Evolutionary conservation across 768 basidiomycete species (phyloP).

Genomic region (Kwoniella mangroviensis): DNA sequence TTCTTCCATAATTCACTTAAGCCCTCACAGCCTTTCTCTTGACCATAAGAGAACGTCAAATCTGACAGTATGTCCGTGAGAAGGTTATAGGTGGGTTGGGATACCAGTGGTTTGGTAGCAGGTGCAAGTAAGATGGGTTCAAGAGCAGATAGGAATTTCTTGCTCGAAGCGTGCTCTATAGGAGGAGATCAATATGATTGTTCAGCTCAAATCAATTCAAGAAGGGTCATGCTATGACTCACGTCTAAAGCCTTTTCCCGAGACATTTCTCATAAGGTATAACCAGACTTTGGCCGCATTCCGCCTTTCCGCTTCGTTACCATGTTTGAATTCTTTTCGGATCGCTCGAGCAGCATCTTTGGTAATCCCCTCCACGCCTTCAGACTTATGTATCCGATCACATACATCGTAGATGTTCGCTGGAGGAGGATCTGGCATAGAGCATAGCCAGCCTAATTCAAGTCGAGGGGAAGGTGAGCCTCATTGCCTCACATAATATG

Average conservation of each 20-base stretch:
- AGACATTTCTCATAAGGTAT: slow-evolving; percentile 82
- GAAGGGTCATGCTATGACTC: slow-evolving; percentile 13
- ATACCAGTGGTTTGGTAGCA: slow-evolving; percentile 38
- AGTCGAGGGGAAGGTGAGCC: slow-evolving; percentile 12
- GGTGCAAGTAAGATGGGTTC: slow-evolving; percentile 43
- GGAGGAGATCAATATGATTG: background rate
- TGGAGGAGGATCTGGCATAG: slow-evolving; percentile 61
- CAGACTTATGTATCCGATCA: slow-evolving; percentile 69
- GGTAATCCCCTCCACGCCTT: slow-evolving; percentile 68
- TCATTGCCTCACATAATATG: too few relatives aligned
- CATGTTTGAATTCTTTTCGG: slow-evolving; percentile 78
- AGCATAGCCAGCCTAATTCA: slow-evolving; percentile 32
- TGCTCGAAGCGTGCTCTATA: slow-evolving; percentile 39
- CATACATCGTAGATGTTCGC: slow-evolving; percentile 80
- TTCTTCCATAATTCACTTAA: slow-evolving; percentile 79
- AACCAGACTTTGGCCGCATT: slow-evolving; percentile 69
- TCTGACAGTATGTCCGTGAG: slow-evolving; percentile 80
- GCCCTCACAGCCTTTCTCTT: slow-evolving; percentile 59
- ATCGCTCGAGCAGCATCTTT: slow-evolving; percentile 84
- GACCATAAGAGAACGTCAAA: slow-evolving; percentile 71
- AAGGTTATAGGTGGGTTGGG: slow-evolving; percentile 31
- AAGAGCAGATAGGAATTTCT: slow-evolving; percentile 40
- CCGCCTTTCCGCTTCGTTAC: slow-evolving; percentile 36
- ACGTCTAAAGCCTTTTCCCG: slow-evolving; percentile 68
- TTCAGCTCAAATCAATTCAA: too few relatives aligned